Percentiles rank a stretch among this genome's conserved stretches.
Evolutionary conservation across 495 filamentous ascomycete genomes (phyloP).

Genomic region (Massariosphaeria phaeospora): DNA sequence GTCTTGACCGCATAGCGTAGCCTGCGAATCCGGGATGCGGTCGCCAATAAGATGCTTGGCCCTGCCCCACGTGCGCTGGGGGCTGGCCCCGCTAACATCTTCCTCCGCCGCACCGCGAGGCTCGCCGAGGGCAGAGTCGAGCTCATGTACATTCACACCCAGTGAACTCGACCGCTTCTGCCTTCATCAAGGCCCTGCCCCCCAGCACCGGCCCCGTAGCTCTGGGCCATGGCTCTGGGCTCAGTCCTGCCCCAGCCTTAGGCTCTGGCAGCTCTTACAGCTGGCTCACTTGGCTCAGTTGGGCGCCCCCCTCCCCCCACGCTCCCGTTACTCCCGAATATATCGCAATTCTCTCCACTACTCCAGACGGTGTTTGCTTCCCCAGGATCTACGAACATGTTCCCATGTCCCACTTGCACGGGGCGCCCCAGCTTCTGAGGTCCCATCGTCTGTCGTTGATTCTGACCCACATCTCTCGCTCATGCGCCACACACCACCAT

Average conservation of each 20-base stretch:
- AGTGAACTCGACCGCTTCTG: neutral
- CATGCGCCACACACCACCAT: conserved; percentile 9
- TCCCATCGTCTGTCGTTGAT: neutral
- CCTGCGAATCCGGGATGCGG: too few relatives aligned
- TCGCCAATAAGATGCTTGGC: conserved; percentile 20
- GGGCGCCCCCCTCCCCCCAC: conserved; percentile 13
- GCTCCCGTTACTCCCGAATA: neutral
- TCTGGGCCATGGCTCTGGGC: conserved; percentile 24
- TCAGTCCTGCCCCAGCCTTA: neutral
- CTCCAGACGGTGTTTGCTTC: conserved; percentile 6
- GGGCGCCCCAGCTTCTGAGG: neutral
- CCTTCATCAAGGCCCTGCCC: conserved; percentile 4
- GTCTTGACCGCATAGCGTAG: too few relatives aligned
- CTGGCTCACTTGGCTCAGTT: neutral
- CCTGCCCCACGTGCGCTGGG: conserved; percentile 23
- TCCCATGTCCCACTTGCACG: neutral
- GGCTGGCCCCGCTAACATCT: conserved; percentile 3
- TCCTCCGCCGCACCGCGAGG: neutral
- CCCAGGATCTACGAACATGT: neutral
- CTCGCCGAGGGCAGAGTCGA: neutral
- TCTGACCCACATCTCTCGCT: neutral
- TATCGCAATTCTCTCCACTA: conserved; percentile 9
- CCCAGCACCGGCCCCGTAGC: conserved; percentile 13
- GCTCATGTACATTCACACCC: conserved; percentile 3
- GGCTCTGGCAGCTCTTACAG: neutral